Base-by-base conservation (phyloP, 2,329 filamentous ascomycete species). In the Fusarium decemcellulare region DNA sequence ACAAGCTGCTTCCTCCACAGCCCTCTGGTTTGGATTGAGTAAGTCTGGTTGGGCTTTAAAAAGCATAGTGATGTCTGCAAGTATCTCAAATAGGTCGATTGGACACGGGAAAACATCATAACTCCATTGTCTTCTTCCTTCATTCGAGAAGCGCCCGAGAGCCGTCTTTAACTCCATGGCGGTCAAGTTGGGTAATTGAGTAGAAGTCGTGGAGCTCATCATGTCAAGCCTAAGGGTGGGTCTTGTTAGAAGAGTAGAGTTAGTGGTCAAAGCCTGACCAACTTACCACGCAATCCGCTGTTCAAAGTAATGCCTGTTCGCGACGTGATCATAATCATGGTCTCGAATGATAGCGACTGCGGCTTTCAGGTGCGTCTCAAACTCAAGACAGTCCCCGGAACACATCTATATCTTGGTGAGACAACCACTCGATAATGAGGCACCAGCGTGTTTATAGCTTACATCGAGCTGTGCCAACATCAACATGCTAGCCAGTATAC, bases 381-480 rank as follows among this genome's bases (percentile, higher is more conserved):
- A 65, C 30, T 65, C 63, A 0, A 29, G 16, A 6, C 63, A 65
- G 16, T 65, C 63, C 1, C 63, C 63, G 0, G 63, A 65, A 18
- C 63, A 65, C 63, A 65, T 65, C 63, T 64, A 12, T 6, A 37
- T 18, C 12, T 8, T 36, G 11, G 23, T 56, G 32, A 56, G 53
- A 18, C 32, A 16, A 29, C 12, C 1, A 4, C 12, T 23, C 14
- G 6, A 27, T 14, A 4, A 7, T 6, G 6, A 40, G 12, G 5
- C 5, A 8, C 8, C 4, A 12, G 27, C 2, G 1, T 4, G 6
- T 8, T 3, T 1, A 14, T 14, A 14, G 2, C 62, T 34, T 36
- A 65, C 62, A n/a, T 65, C 62, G 14, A 65, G 60, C 8, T 65
- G 63, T 1, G 63, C 63, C 1, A 65, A 15, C 63, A 65, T 64